A percentile compares a stretch with the other conserved stretches of the same genome.
phyloP scores from a whole-genome alignment of 768 basidiomycete genomes.

The Trametes villosa region DNA sequence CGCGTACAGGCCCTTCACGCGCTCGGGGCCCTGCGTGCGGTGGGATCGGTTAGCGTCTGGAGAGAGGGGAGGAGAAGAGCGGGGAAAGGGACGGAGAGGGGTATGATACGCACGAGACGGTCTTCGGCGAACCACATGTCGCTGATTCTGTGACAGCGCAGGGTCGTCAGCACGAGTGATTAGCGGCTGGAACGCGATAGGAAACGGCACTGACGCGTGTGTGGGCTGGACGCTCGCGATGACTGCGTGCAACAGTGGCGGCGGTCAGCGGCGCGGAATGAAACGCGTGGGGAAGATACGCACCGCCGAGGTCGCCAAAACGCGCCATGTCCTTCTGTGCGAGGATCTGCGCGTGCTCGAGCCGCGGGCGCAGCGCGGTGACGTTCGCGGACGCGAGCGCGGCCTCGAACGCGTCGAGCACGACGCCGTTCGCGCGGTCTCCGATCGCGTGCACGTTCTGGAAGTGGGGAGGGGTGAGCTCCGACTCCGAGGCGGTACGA shows the following conservation, averaged over 20 bases:
- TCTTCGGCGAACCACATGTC: slow-evolving; percentile 92
- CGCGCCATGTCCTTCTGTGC: slow-evolving; percentile 74
- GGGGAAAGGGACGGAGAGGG: background rate
- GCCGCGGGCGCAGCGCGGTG: slow-evolving; percentile 69
- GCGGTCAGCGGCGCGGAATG: background rate
- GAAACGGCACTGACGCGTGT: slow-evolving; percentile 64
- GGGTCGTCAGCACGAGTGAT: slow-evolving; percentile 10
- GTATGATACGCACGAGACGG: slow-evolving; percentile 63
- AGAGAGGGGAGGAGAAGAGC: background rate
- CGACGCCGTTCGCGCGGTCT: slow-evolving; percentile 84
- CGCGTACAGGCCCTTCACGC: slow-evolving; percentile 85
- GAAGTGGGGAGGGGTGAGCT: background rate
- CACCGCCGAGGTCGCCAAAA: slow-evolving; percentile 80
- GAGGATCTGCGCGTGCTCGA: slow-evolving; percentile 93
- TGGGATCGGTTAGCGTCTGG: slow-evolving; percentile 1
- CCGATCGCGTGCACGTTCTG: slow-evolving; percentile 90
- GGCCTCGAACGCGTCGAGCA: slow-evolving; percentile 82
- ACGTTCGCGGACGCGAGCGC: slow-evolving; percentile 64
- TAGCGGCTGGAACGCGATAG: background rate
- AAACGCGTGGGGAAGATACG: slow-evolving; percentile 27
- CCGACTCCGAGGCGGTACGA: background rate
- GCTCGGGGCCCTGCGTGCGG: slow-evolving; percentile 67
- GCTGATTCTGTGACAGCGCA: slow-evolving; percentile 53
- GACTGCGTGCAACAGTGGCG: slow-evolving; percentile 48
- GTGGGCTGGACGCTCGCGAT: slow-evolving; percentile 92